These are phyloP conservation scores for Leccinellum rugosiceps DNA, from an alignment of 768 basidiomycete genomes.

Conservation along the genomic window DNA sequence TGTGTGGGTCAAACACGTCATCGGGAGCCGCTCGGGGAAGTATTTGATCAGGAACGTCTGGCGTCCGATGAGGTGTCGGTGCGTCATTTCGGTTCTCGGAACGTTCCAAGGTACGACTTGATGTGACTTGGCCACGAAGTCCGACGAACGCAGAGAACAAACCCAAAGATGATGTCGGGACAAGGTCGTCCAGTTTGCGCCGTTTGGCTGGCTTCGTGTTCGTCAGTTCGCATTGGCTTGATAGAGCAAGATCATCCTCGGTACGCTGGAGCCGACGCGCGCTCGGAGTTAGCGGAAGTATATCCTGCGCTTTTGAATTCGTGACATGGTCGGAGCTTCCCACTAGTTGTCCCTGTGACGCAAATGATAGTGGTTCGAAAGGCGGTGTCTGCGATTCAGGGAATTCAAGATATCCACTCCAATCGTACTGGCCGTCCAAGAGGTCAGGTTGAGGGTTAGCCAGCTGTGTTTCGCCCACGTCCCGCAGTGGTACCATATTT, in stretches of 20 bases:
- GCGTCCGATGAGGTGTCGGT: slow-evolving; percentile 3
- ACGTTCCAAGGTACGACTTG: slow-evolving; percentile 2
- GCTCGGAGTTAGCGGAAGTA: slow-evolving; percentile 5
- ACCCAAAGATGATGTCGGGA: slow-evolving; percentile 24
- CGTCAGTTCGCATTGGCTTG: slow-evolving; percentile 1
- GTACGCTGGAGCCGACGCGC: background rate
- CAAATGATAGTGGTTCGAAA: slow-evolving; percentile 27
- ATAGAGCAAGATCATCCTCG: background rate
- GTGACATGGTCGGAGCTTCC: slow-evolving; percentile 2
- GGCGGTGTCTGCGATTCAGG: slow-evolving; percentile 17
- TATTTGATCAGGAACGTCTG: slow-evolving; percentile 11
- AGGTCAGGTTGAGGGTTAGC: background rate
- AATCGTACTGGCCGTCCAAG: slow-evolving; percentile 12
- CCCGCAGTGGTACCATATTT: slow-evolving; percentile 9
- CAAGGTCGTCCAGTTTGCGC: slow-evolving; percentile 23
- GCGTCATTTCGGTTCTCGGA: slow-evolving; percentile 13
- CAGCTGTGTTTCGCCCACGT: background rate
- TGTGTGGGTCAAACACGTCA: slow-evolving; percentile 42
- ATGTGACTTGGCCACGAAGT: slow-evolving; percentile 21
- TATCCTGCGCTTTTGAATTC: slow-evolving; percentile 1
- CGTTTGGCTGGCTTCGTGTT: slow-evolving; percentile 16
- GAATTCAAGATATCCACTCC: slow-evolving; percentile 23
- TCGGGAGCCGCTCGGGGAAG: slow-evolving; percentile 33
- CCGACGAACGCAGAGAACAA: slow-evolving; percentile 24
- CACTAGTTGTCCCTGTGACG: slow-evolving; percentile 15